Base-by-base conservation (phyloP, 495 filamentous ascomycete species). In the Parachaetomium inaequale region DNA sequence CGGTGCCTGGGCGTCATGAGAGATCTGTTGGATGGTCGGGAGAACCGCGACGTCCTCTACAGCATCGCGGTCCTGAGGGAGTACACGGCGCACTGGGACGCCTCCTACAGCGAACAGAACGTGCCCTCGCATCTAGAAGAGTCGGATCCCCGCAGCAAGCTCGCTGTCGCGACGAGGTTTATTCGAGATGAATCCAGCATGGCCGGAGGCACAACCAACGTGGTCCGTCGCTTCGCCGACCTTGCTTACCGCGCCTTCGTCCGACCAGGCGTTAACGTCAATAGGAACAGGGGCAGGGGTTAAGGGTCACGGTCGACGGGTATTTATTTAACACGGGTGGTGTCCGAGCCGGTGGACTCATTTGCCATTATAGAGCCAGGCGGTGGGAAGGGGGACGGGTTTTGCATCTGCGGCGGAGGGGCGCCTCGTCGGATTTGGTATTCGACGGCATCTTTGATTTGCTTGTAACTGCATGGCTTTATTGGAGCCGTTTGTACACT, bases 21-120 rank as follows among this genome's bases (percentile, higher is more conserved):
- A 46, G 79, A 80, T 42, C 75, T 93, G 6, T 81, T 96, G 10
- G 87, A 92, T 61, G 87, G 84, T 58, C 82, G 85, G 21, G 92
- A 96, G 76, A 93, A 93, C 68, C 86, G 92, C n/a, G 92, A 96
- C 65, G 90, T 95, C 8, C 82, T 96, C 34, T 96, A 96, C 72
- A 93, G 90, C 14, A 87, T 96, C 61, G 89, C 89, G 26, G 85
- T 96, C 55, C 85, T 87, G 11, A 85, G 92, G 21, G 85, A 90
- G 64, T 80, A 90, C 40, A 87, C 90, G 29, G 81, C 83, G 40
- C 84, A 86, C 19, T 83, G 88, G 72, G 68, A 81, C 79, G 42
- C 90, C 79, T 58, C 88, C 81, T 68, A 85, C 82, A 65, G 84
- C 79, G 68, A 86, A 76, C 70, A 78, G 80, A 68, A 81, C 68